Conservation (phyloP, 1,139 yeast genomes). For the Nakaseomyces glabratus region DNA sequence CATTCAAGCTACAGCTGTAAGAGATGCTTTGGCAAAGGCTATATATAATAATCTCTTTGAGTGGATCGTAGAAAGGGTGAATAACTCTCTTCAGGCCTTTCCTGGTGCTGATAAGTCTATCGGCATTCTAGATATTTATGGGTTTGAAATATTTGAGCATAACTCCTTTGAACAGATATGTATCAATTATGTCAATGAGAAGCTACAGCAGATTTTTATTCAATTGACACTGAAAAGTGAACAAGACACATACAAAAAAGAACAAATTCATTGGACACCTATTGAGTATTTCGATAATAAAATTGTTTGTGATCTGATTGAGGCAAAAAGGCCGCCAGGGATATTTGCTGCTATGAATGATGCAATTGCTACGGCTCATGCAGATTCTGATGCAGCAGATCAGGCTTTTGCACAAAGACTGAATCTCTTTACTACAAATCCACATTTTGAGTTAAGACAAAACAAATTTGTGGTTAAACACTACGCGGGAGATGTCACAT, state of each 20-base stretch:
- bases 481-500: conserved; percentile 97
- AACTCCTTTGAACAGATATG: conserved; percentile 96
- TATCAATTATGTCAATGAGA: conserved; percentile 94
- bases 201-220: conserved; percentile 92
- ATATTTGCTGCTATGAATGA: conserved; percentile 94
- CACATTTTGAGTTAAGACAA: conserved; percentile 84
- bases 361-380: conserved; percentile 97
- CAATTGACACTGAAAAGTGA: conserved; percentile 93
- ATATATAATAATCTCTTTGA: conserved; percentile 87
- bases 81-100: conserved; percentile 51
- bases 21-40: conserved; percentile 94
- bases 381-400: conserved; percentile 94
- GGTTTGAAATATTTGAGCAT: conserved; percentile 94
- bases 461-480: conserved; percentile 87
- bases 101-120: conserved; percentile 56
- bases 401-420: conserved; percentile 91
- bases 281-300: conserved; percentile 93
- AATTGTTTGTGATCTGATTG: conserved; percentile 94
- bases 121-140: conserved; percentile 96
- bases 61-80: conserved; percentile 96
- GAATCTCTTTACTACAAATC: conserved; percentile 71
- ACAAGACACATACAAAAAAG: conserved; percentile 94
- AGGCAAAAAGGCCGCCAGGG: conserved; percentile 92
- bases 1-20: conserved; percentile 88
- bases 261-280: conserved; percentile 95